Evolutionary conservation across 176 grass and related monocot genomes (phyloP), one percentile per base, ranked within the genome.

Genomic region (Cymbopogon citratus): DNA sequence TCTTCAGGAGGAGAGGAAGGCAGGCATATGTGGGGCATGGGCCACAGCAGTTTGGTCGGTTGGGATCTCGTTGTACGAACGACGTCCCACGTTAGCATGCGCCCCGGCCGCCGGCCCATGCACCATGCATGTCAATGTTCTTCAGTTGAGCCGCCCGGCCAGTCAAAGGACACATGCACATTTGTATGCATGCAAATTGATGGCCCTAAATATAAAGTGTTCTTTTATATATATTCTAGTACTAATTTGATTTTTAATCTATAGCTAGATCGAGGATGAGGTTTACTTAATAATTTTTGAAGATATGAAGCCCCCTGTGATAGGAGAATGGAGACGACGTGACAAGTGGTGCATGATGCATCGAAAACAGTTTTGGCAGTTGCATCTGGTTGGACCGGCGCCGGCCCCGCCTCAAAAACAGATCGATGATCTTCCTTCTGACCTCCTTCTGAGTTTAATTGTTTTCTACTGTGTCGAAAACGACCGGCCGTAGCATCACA

Each of bases 21-120:
- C 54, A 76, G n/a, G n/a, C n/a, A n/a, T n/a, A n/a, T 51, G 70
- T 39, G 63, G 72, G 44, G 45, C 28, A 21, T 56, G 48, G 73
- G 72, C 87, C 87, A 78, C 73, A 44, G 29, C 28, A 14, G 61
- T 13, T 33, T 89, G 83, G 88, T 86, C 88, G 83, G 88, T 90
- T 59, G 33, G 73, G 83, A 85, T 84, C 79, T 82, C 65, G 66
- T 46, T 38, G 57, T 77, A 63, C 38, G 78, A 77, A 71, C 56
- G 72, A 85, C 83, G 79, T 49, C 83, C 88, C 88, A 90, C 88
- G 88, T 90, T 90, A 28, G n/a, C 41, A 48, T 86, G 83, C 79
- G 39, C 54, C 66, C 79, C 51, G 26, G 43, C 26, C 71, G 44
- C 23, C 18, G 6, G 35, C 57, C 23, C 75, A 44, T 62, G 38